A percentile compares a stretch with the other conserved stretches of the same genome.
Evolutionary conservation across 2,329 filamentous ascomycete species (phyloP).

Genomic region (Fusarium transvaalense): DNA sequence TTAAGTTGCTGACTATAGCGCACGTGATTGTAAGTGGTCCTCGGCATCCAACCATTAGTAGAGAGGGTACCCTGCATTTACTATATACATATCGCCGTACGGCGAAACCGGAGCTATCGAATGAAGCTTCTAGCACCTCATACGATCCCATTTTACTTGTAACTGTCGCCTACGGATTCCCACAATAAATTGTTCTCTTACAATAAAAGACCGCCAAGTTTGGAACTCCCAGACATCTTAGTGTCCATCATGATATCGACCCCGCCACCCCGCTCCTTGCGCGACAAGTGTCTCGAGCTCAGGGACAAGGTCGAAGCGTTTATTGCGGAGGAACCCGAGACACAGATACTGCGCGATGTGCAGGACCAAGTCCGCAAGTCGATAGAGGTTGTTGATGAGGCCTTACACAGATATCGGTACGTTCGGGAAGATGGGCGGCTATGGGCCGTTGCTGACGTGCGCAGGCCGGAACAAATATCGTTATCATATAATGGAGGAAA

Average conservation of each 20-base stretch:
- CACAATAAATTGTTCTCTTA: too few species aligned
- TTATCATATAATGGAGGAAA: constrained; percentile 98
- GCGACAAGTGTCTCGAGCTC: constrained; percentile 64
- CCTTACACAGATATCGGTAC: constrained; percentile 80
- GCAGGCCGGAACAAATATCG: constrained; percentile 80
- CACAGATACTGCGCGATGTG: constrained; percentile 70
- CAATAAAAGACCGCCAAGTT: neutral
- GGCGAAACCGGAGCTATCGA: constrained; percentile 39
- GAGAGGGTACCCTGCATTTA: constrained; percentile 14
- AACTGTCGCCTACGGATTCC: neutral
- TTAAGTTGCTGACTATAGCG: neutral
- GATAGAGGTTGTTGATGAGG: constrained; percentile 79
- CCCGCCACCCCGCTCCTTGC: constrained; percentile 48
- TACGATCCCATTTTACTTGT: neutral
- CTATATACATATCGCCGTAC: constrained; percentile 21
- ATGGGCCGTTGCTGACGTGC: constrained; percentile 23
- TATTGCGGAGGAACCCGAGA: constrained; percentile 69
- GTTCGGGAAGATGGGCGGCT: neutral
- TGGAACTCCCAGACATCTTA: constrained; percentile 12
- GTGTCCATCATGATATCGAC: constrained; percentile 37
- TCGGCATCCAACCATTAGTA: constrained; percentile 26
- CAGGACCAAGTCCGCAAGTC: constrained; percentile 82
- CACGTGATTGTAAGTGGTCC: constrained; percentile 10
- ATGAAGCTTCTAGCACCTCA: constrained; percentile 15
- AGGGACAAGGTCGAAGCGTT: constrained; percentile 74